These are phyloP conservation scores for Silybum marianum DNA, from an alignment of 129 eudicot genomes.

Conservation along the genomic window DNA sequence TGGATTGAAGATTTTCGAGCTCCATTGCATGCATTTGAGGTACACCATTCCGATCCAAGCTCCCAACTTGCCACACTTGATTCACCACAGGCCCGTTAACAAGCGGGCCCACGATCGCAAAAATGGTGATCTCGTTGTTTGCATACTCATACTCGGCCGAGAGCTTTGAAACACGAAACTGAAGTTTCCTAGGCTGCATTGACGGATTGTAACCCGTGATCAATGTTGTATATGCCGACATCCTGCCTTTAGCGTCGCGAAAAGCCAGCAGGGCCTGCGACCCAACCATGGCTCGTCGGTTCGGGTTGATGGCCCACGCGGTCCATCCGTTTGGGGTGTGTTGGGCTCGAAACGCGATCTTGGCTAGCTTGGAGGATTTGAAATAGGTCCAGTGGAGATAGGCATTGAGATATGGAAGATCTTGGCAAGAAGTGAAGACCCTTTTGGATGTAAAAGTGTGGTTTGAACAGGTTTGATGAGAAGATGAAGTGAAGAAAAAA, in stretches of 20 bases:
- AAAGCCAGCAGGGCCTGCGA: conserved; percentile 65
- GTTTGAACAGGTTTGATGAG: conserved; percentile 48
- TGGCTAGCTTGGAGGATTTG: conserved; percentile 25
- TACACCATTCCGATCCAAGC: conserved; percentile 33
- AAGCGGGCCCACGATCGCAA: conserved; percentile 53
- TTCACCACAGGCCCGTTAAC: conserved; percentile 30
- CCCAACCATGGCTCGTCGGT: conserved; percentile 49
- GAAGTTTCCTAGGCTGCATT: conserved; percentile 42
- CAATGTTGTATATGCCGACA: conserved; percentile 39
- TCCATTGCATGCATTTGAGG: conserved; percentile 48
- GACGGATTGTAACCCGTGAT: conserved; percentile 48
- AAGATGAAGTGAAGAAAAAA: conserved; percentile 28
- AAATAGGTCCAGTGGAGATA: conserved; percentile 51
- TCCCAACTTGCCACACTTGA: conserved; percentile 57
- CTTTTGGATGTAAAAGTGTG: conserved; percentile 40
- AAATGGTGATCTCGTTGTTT: conserved; percentile 50
- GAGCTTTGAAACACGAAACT: conserved; percentile 50
- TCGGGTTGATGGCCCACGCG: conserved; percentile 59
- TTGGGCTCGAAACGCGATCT: conserved; percentile 50
- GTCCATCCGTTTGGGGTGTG: conserved; percentile 45
- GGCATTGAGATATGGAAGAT: conserved; percentile 47
- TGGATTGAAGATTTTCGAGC: conserved; percentile 37
- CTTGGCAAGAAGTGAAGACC: conserved; percentile 38
- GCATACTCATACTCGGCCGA: conserved; percentile 50
- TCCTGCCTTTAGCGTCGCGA: conserved; percentile 29